Evolutionary conservation across 148 eudicot genomes (phyloP).

Genomic region (Persicaria tinctoria): DNA sequence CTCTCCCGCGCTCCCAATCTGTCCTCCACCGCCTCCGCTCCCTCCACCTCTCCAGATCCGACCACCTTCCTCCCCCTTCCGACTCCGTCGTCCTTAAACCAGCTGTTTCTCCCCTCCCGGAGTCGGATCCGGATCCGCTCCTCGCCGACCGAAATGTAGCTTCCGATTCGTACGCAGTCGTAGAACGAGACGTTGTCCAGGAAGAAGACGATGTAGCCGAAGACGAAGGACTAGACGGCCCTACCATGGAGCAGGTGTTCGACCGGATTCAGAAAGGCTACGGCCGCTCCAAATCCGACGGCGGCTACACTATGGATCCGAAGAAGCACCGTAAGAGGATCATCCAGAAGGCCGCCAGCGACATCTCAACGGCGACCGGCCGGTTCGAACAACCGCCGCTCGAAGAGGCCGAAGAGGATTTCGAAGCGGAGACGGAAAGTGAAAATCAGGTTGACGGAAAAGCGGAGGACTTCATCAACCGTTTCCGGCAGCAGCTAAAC

Average conservation of each 20-base stretch:
- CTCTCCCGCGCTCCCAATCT: conserved; percentile 39
- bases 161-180: conserved; percentile 7
- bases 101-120: not conserved
- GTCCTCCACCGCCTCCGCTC: conserved; percentile 66
- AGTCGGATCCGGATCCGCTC: conserved; percentile 8
- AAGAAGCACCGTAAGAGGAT: conserved; percentile 36
- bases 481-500: conserved; percentile 56
- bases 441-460: conserved; percentile 64
- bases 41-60: conserved; percentile 43
- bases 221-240: conserved; percentile 21
- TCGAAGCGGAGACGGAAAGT: conserved; percentile 18
- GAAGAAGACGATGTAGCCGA: conserved; percentile 11
- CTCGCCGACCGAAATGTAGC: not conserved
- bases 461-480: conserved; percentile 82
- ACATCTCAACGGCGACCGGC: conserved; percentile 19
- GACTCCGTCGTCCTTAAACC: not conserved
- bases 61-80: not conserved
- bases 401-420: not conserved
- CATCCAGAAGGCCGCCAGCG: conserved; percentile 65
- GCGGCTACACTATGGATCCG: conserved; percentile 36
- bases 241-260: conserved; percentile 60
- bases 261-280: conserved; percentile 25
- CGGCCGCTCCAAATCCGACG: conserved; percentile 53
- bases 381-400: conserved; percentile 11
- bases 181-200: not conserved